A percentile compares a stretch with the other conserved stretches of the same genome.
Conservation (phyloP, 352 stramenopile species). For the Pythium plurisporium region DNA sequence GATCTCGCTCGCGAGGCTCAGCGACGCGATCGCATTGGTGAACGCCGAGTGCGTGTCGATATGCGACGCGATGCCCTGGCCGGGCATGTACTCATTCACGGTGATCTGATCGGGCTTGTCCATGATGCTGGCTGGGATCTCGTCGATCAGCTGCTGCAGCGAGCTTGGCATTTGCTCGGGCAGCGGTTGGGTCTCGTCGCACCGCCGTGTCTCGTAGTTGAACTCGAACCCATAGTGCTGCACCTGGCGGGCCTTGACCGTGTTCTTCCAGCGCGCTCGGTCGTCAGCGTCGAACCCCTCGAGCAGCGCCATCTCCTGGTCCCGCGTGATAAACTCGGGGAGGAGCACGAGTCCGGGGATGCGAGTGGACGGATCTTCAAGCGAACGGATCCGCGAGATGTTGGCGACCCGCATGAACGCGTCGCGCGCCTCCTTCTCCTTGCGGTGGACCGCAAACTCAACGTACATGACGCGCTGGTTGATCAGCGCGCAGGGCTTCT, state of each 20-base stretch:
- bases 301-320: conserved; percentile 51
- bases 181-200: conserved; percentile 45
- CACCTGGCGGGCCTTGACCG: conserved; percentile 77
- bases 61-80: conserved; percentile 85
- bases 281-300: conserved; percentile 56
- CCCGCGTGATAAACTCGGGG: conserved; percentile 57
- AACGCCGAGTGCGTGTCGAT: conserved; percentile 89
- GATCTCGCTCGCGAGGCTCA: conserved; percentile 75
- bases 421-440: conserved; percentile 64
- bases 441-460: conserved; percentile 64
- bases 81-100: conserved; percentile 87
- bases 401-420: conserved; percentile 50
- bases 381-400: conserved; percentile 39
- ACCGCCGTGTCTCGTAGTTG: conserved; percentile 78
- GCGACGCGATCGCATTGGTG: conserved; percentile 69
- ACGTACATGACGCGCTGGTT: conserved; percentile 59
- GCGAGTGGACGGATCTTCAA: conserved; percentile 35
- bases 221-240: conserved; percentile 89
- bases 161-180: conserved; percentile 41
- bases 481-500: conserved; percentile 54
- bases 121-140: conserved; percentile 56
- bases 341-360: conserved; percentile 64
- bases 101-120: conserved; percentile 75
- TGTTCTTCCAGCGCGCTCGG: conserved; percentile 53
- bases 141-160: conserved; percentile 39